A percentile compares a stretch with the other conserved stretches of the same genome.
phyloP scores from a whole-genome alignment of 2,329 filamentous ascomycete genomes.

The Dactylellina cionopaga region DNA sequence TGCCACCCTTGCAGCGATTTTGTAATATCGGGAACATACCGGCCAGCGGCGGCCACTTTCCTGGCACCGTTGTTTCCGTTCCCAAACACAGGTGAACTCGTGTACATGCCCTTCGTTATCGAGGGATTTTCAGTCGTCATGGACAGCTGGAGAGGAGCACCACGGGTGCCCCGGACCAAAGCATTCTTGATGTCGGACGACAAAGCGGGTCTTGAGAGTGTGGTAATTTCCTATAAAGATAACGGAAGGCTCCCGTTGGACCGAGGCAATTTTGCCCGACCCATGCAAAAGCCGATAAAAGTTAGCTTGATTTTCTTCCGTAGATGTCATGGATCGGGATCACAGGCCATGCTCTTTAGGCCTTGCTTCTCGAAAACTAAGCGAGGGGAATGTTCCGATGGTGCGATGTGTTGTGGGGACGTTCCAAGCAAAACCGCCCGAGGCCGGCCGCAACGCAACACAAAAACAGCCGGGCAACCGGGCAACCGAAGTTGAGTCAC shows the following conservation, averaged over 20 bases:
- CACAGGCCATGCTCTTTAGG: no score
- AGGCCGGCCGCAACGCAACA: conserved; percentile 43
- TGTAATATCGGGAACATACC: conserved; percentile 53
- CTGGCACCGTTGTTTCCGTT: conserved; percentile 64
- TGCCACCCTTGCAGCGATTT: conserved; percentile 57
- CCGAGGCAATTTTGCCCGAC: conserved; percentile 53
- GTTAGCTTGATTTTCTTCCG: conserved; percentile 29
- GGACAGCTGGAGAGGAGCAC: conserved; percentile 74
- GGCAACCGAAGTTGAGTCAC: conserved; percentile 50
- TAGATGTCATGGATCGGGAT: conserved; percentile 36
- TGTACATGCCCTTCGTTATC: conserved; percentile 83
- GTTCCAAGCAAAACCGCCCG: conserved; percentile 25
- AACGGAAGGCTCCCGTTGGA: conserved; percentile 55
- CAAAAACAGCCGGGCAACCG: conserved; percentile 37
- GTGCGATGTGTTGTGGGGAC: conserved; percentile 46
- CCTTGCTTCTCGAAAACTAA: conserved; percentile 34
- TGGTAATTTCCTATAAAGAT: conserved; percentile 82
- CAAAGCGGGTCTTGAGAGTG: conserved; percentile 79
- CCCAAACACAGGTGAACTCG: conserved; percentile 66
- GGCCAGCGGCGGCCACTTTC: conserved; percentile 61
- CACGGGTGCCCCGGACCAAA: conserved; percentile 62
- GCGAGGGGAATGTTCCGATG: conserved; percentile 49
- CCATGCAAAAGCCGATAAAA: conserved; percentile 48
- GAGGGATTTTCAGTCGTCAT: conserved; percentile 91
- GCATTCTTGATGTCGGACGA: conserved; percentile 76